Evolutionary conservation across 768 basidiomycete species (phyloP).

Genomic region (Boletus tylopilopsis): DNA sequence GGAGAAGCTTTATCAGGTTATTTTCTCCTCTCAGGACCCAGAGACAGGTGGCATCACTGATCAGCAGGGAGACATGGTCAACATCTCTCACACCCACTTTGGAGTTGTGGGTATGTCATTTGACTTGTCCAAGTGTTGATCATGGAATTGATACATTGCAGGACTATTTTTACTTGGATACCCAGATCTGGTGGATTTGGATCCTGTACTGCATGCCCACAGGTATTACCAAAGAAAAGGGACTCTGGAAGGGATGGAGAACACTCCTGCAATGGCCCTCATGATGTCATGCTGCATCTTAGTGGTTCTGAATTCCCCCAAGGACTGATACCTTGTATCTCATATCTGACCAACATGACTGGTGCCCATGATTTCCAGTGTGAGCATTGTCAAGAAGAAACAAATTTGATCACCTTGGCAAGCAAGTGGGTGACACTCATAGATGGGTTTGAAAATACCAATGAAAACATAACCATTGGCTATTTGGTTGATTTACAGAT

Average conservation of each 20-base stretch:
- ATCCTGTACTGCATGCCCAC: conserved; percentile 99
- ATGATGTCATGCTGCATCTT: conserved; percentile 10
- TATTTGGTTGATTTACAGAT: too few relatives aligned
- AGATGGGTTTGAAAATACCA: too few relatives aligned
- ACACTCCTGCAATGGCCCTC: conserved; percentile 25
- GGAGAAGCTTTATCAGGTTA: conserved; percentile 73
- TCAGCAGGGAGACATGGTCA: conserved; percentile 86
- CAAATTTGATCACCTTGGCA: too few relatives aligned
- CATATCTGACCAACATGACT: too few relatives aligned
- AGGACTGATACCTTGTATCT: too few relatives aligned
- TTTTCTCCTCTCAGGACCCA: conserved; percentile 84
- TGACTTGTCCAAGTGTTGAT: not conserved
- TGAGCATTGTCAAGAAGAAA: too few relatives aligned
- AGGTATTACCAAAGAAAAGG: conserved; percentile 60
- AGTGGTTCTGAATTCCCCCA: conserved; percentile 1
- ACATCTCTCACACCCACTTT: conserved; percentile 97
- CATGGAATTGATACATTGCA: conserved; percentile 4
- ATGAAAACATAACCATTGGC: too few relatives aligned
- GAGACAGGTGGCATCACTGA: conserved; percentile 94
- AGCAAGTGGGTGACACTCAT: too few relatives aligned
- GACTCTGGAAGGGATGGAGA: conserved; percentile 53
- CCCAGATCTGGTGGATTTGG: conserved; percentile 77
- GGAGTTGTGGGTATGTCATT: conserved; percentile 72
- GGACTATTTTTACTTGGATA: conserved; percentile 89
- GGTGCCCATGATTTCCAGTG: too few relatives aligned